Evolutionary conservation across 1,284 basidiomycete genomes (phyloP), one percentile per base, ranked within the genome.

Genomic region (Malassezia cuniculi): DNA sequence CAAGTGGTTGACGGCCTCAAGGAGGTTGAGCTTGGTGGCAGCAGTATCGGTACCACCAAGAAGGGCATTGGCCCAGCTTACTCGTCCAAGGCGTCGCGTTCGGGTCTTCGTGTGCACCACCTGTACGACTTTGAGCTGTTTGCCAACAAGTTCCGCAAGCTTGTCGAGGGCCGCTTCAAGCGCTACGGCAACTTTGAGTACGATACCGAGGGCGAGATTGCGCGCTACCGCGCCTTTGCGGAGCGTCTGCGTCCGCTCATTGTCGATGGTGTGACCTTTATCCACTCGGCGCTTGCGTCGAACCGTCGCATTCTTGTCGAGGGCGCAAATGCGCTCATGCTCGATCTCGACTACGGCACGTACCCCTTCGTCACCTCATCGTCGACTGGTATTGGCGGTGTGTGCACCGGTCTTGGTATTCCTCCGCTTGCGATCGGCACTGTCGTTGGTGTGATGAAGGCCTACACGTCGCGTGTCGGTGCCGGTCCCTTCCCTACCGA

Each of bases 1-100:
- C 90, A 97, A 72, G 93, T 95, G 60, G 93, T 97, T 27, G 93
- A 97, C 63, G 93, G 93, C 12, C 72, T 97, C 60, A 97, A 97
- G 70, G 90, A 97, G 70, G 84, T 89, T 32, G 90, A 97, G 70
- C 77, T 95, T 11, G 93, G 93, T 24, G 85, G 85, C 14, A 80
- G 59, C 42, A 72, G 82, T 69, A 95, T 97, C 67, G 90, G 90
- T 32, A 97, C 90, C 29, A 97, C 90, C 40, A 87, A 84, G 76
- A 89, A 82, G 70, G 90, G 90, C 39, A 95, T 97, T 63, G 90
- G 93, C 69, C 90, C 90, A 71, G 84, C 90, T 9, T 97, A 97
- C 74, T 93, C 87, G 38, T 83, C 82, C 48, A 97, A 97, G 72
- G 87, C 93, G 9, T 93, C 86, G 25, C 80, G 90, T 39, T 94